Percentiles rank a stretch among this genome's conserved stretches.
Evolutionary conservation across 352 stramenopile species (phyloP).

Genomic region (Pythium coloratum): DNA sequence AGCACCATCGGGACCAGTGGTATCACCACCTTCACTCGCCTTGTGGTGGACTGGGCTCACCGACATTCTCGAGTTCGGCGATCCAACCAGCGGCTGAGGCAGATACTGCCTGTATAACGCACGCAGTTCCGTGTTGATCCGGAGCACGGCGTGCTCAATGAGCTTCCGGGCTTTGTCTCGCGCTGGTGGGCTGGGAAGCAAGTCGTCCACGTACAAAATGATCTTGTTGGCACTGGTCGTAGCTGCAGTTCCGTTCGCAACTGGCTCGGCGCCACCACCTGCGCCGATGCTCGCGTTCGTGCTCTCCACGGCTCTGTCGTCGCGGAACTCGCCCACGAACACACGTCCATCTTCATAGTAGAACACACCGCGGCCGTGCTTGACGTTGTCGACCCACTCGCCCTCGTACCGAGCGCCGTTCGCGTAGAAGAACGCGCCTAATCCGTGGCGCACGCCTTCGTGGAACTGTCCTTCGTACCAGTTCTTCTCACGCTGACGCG

Average conservation of each 20-base stretch:
- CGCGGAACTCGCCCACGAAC: constrained; percentile 44
- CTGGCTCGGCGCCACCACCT: constrained; percentile 11
- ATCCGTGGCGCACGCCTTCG: constrained; percentile 59
- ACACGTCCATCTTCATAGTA: constrained; percentile 71
- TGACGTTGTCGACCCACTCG: constrained; percentile 80
- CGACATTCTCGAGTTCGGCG: constrained; percentile 3
- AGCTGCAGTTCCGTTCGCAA: not conserved
- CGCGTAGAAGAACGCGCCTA: constrained; percentile 83
- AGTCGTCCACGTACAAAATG: constrained; percentile 56
- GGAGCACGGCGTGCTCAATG: constrained; percentile 50
- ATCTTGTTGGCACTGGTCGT: constrained; percentile 26
- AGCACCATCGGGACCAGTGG: constrained; percentile 5
- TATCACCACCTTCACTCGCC: not conserved
- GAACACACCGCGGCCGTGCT: constrained; percentile 69
- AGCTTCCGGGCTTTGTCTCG: constrained; percentile 49
- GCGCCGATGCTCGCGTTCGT: not conserved
- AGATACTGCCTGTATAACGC: constrained; percentile 58
- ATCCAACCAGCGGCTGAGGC: constrained; percentile 27
- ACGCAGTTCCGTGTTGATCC: constrained; percentile 64
- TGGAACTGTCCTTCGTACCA: constrained; percentile 86
- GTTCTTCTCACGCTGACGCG: constrained; percentile 52
- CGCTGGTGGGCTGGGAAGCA: constrained; percentile 30
- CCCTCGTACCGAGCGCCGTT: constrained; percentile 85
- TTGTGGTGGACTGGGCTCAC: constrained; percentile 10
- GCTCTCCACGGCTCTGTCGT: constrained; percentile 47